Conservation (phyloP, 192 early-diverging fungal genomes). For the Backusella psychrophila region DNA sequence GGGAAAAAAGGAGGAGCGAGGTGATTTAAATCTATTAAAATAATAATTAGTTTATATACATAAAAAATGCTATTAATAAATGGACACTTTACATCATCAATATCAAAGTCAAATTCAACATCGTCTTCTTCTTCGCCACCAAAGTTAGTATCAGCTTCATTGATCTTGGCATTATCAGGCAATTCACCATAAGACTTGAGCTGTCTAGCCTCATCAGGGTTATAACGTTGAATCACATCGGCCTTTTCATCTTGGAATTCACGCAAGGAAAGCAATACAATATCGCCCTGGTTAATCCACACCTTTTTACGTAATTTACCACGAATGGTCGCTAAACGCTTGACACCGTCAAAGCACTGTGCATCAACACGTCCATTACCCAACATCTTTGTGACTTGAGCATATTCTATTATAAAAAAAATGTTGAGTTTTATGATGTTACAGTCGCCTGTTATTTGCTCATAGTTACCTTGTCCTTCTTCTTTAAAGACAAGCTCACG, state of each 20-base stretch:
- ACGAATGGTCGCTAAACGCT: constrained; percentile 92
- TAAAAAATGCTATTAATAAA: not conserved
- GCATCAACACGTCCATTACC: constrained; percentile 94
- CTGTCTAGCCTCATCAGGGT: constrained; percentile 90
- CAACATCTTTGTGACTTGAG: constrained; percentile 90
- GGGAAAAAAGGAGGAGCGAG: not conserved
- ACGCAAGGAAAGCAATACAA: constrained; percentile 85
- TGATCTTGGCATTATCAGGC: constrained; percentile 82
- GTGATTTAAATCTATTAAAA: constrained; percentile 11
- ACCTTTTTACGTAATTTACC: constrained; percentile 98
- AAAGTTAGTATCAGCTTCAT: constrained; percentile 70
- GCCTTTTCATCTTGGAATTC: constrained; percentile 94
- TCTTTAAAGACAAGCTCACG: constrained; percentile 97
- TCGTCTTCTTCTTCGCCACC: constrained; percentile 63
- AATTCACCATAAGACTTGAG: constrained; percentile 95
- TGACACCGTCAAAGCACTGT: constrained; percentile 86
- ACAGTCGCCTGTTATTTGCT: not conserved
- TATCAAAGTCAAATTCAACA: constrained; percentile 88
- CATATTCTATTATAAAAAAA: constrained; percentile 69
- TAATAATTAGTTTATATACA: not conserved
- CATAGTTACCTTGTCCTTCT: constrained; percentile 78
- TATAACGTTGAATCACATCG: constrained; percentile 93
- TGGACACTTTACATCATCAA: constrained; percentile 69
- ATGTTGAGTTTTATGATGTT: not conserved
- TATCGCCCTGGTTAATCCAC: constrained; percentile 93